Evolutionary conservation across 2,329 filamentous ascomycete species (phyloP).

Genomic region (Aurifilum marmelostoma): DNA sequence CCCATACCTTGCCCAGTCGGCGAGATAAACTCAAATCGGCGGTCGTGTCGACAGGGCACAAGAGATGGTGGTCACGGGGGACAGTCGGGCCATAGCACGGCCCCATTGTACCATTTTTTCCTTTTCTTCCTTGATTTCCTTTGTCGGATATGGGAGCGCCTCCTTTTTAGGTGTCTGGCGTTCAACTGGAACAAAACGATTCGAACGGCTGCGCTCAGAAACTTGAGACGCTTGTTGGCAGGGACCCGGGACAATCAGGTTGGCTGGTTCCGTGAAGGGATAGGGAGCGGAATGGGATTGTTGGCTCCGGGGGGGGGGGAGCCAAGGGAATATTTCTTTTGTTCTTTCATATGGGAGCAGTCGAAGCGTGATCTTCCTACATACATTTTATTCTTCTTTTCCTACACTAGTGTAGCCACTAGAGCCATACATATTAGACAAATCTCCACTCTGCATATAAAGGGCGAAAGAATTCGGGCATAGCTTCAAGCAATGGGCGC

Average conservation of each 20-base stretch:
- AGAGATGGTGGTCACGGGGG: background rate
- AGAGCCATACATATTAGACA: slow-evolving; percentile 44
- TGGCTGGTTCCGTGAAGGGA: slow-evolving; percentile 15
- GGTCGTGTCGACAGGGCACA: slow-evolving; percentile 19
- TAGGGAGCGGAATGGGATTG: slow-evolving; percentile 1
- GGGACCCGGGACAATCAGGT: slow-evolving; percentile 9
- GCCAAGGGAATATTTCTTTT: slow-evolving; percentile 30
- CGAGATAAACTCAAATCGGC: slow-evolving; percentile 2
- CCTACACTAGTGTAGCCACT: slow-evolving; percentile 22
- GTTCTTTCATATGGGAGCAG: slow-evolving; percentile 23
- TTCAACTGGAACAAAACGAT: slow-evolving; percentile 19
- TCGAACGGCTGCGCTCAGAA: slow-evolving; percentile 21
- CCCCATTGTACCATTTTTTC: background rate
- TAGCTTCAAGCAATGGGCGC: slow-evolving; percentile 17
- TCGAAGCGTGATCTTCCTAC: slow-evolving; percentile 26
- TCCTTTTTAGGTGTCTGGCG: slow-evolving; percentile 28
- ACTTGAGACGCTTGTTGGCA: slow-evolving; percentile 21
- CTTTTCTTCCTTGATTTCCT: slow-evolving; percentile 12
- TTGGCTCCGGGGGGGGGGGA: background rate
- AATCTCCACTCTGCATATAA: slow-evolving; percentile 54
- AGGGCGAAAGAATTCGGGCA: slow-evolving; percentile 32
- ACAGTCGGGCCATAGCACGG: background rate
- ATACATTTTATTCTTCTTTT: slow-evolving; percentile 6
- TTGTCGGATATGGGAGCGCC: slow-evolving; percentile 19
- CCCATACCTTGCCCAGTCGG: slow-evolving; percentile 31